Evolutionary conservation across 345 rosid species (phyloP).

Genomic region (Rubroshorea leprosula): DNA sequence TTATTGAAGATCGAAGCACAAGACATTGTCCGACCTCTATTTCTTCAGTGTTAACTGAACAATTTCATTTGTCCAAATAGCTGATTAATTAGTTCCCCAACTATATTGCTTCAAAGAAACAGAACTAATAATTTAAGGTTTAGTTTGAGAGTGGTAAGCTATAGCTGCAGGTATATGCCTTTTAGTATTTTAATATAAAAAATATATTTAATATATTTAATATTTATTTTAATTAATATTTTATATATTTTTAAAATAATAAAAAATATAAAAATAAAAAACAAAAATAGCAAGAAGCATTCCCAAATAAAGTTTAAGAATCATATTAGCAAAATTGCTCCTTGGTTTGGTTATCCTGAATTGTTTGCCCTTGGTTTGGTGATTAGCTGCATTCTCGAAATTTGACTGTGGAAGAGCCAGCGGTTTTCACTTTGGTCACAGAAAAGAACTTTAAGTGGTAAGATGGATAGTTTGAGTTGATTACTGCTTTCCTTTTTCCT

Average conservation of each 20-base stretch:
- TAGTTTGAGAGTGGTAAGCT: too few relatives aligned
- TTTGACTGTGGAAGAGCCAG: too few relatives aligned
- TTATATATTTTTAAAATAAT: too few relatives aligned
- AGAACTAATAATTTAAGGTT: not conserved
- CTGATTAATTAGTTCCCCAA: not conserved
- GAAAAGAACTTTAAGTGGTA: not conserved
- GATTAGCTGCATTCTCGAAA: too few relatives aligned
- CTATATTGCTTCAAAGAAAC: not conserved
- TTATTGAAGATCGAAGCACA: not conserved
- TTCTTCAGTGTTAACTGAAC: not conserved
- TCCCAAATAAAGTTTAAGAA: too few relatives aligned
- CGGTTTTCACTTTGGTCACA: not conserved
- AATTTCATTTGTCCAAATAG: not conserved
- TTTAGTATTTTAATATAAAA: too few relatives aligned
- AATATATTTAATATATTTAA: too few relatives aligned
- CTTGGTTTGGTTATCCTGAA: slow-evolving; percentile 1
- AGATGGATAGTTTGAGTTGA: not conserved
- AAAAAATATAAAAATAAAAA: too few relatives aligned
- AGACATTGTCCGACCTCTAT: not conserved
- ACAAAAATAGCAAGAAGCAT: too few relatives aligned
- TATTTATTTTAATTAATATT: too few relatives aligned
- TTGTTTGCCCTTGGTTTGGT: not conserved
- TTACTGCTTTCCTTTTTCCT: not conserved
- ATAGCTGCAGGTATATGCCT: too few relatives aligned
- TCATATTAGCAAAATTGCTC: not conserved